Conservation (phyloP, 192 early-diverging fungal genomes). For the Backusella psychrophila region DNA sequence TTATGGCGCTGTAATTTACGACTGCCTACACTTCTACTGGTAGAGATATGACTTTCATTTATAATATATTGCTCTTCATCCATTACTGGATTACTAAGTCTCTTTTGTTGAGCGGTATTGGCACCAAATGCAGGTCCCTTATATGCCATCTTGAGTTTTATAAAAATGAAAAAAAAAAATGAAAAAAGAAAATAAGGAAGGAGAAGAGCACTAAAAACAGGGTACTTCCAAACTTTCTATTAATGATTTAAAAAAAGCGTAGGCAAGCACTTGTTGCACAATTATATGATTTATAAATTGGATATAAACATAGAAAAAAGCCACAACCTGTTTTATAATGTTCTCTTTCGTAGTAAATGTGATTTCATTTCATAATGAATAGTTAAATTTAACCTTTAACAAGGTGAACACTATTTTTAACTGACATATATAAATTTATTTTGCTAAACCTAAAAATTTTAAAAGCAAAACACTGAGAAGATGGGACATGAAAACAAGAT, state of each 20-base stretch:
- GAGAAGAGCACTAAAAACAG: not conserved
- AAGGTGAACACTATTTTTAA: not conserved
- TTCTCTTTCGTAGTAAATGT: not conserved
- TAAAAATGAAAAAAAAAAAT: not conserved
- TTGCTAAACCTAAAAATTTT: not conserved
- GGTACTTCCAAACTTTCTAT: not conserved
- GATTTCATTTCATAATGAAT: not conserved
- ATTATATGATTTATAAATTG: not conserved
- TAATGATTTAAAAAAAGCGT: not conserved
- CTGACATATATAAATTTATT: not conserved
- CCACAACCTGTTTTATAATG: not conserved
- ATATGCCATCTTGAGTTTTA: not conserved
- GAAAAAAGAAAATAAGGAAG: not conserved
- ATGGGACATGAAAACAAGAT: not conserved
- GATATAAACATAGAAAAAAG: not conserved
- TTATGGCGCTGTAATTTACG: slow-evolving; percentile 17
- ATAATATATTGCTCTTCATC: not conserved
- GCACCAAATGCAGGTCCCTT: not conserved
- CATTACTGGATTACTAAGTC: not conserved
- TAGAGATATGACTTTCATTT: not conserved
- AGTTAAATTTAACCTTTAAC: not conserved
- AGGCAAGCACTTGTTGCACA: not conserved
- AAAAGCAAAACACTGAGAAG: not conserved
- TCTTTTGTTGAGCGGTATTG: not conserved
- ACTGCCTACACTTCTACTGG: not conserved